A percentile compares a stretch with the other conserved stretches of the same genome.
phyloP scores from a whole-genome alignment of 2,329 filamentous ascomycete species.

The Aureobasidium mangrovei region DNA sequence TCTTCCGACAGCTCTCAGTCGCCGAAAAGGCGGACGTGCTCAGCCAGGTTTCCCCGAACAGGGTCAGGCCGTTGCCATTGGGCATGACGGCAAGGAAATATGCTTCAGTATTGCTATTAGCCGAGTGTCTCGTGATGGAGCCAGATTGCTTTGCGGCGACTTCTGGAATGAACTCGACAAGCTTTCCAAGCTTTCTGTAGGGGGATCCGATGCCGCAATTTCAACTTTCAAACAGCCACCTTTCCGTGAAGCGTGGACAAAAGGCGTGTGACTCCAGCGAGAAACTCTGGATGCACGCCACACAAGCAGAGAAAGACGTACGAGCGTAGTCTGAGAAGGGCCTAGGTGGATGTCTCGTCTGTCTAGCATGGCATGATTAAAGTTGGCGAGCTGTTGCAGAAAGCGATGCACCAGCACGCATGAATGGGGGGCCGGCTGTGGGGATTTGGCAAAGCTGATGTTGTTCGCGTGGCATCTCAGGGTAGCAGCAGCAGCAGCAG shows the following conservation, averaged over 20 bases:
- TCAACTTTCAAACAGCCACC: not conserved
- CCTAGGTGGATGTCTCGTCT: no score
- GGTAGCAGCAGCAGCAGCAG: not conserved
- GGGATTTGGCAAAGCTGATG: not conserved
- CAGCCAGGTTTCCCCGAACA: constrained; percentile 1
- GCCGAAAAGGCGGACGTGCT: constrained; percentile 6
- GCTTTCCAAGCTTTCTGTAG: not conserved
- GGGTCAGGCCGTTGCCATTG: not conserved
- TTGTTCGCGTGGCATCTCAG: constrained; percentile 7
- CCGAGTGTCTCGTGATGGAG: not conserved
- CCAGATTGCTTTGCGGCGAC: not conserved
- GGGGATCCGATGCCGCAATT: not conserved
- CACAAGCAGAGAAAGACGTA: no score
- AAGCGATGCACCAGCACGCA: no score
- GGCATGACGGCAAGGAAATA: not conserved
- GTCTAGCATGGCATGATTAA: no score
- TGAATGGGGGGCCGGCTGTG: not conserved
- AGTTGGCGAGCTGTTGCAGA: no score
- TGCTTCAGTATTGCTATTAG: not conserved
- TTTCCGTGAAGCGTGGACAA: no score
- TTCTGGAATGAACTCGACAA: not conserved
- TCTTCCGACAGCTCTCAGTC: constrained; percentile 10
- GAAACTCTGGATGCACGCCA: no score
- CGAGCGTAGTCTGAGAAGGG: no score
- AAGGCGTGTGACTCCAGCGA: no score